Percentiles rank a stretch among this genome's conserved stretches.
Conservation (phyloP, 352 stramenopile genomes). For the Globisporangium rhizosaccharum region DNA sequence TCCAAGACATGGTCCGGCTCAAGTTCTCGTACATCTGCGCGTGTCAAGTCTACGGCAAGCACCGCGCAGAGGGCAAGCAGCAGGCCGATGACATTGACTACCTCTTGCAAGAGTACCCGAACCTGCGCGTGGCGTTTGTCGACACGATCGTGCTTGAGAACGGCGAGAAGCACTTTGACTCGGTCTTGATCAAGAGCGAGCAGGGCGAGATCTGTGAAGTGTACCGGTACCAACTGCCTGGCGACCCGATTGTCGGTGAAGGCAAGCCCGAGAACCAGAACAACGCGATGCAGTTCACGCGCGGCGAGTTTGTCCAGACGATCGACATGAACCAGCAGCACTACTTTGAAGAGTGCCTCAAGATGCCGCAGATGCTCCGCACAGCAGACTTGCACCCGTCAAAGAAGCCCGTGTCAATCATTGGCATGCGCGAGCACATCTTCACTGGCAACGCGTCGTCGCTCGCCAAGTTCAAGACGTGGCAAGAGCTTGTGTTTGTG, state of each 20-base stretch:
- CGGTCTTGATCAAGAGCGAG: slow-evolving; percentile 79
- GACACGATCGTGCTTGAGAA: slow-evolving; percentile 44
- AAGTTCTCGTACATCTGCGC: slow-evolving; percentile 87
- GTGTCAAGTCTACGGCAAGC: slow-evolving; percentile 82
- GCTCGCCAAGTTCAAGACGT: slow-evolving; percentile 81
- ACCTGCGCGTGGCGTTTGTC: slow-evolving; percentile 82
- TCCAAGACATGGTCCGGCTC: slow-evolving; percentile 81
- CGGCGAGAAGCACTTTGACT: slow-evolving; percentile 49
- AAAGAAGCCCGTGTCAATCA: slow-evolving; percentile 71
- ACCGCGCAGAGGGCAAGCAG: slow-evolving; percentile 52
- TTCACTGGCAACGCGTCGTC: slow-evolving; percentile 83
- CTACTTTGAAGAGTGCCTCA: slow-evolving; percentile 84
- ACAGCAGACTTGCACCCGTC: slow-evolving; percentile 65
- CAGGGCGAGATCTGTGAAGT: slow-evolving; percentile 68
- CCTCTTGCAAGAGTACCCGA: slow-evolving; percentile 70
- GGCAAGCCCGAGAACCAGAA: slow-evolving; percentile 87
- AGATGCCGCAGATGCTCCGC: slow-evolving; percentile 78
- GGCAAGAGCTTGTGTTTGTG: slow-evolving; percentile 82
- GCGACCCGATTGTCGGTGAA: slow-evolving; percentile 76
- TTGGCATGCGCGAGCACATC: slow-evolving; percentile 85
- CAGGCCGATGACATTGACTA: slow-evolving; percentile 84
- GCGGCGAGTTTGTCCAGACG: slow-evolving; percentile 82
- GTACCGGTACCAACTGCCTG: slow-evolving; percentile 77
- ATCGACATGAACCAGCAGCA: slow-evolving; percentile 89
- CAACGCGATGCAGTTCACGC: slow-evolving; percentile 73